Conservation (phyloP, 768 basidiomycete species). For the Lentinula aciculospora region DNA sequence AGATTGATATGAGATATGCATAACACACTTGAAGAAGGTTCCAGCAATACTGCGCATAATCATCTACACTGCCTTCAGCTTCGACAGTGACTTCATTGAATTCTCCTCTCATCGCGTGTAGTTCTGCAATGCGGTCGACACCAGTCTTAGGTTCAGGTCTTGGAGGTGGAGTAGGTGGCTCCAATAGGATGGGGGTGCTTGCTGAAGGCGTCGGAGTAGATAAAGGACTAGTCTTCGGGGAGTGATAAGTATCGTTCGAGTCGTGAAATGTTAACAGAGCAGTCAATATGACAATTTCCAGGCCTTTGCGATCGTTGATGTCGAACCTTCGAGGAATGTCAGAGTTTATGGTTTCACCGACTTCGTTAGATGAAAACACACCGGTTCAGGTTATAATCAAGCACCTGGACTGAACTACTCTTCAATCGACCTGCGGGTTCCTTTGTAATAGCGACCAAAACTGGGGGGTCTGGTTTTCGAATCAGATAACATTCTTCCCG, state of each 20-base stretch:
- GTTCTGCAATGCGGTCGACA: constrained; percentile 63
- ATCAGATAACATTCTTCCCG: constrained; percentile 79
- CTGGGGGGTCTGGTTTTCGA: constrained; percentile 83
- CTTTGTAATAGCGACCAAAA: constrained; percentile 77
- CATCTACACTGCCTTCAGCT: constrained; percentile 55
- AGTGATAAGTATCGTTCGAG: constrained; percentile 49
- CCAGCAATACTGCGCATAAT: constrained; percentile 68
- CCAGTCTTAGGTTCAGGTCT: constrained; percentile 63
- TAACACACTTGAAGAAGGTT: constrained; percentile 52
- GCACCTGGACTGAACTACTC: constrained; percentile 63
- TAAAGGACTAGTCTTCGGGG: constrained; percentile 14
- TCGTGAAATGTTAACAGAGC: constrained; percentile 78
- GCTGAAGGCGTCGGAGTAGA: neutral
- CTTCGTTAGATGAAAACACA: constrained; percentile 18
- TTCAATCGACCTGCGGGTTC: constrained; percentile 64
- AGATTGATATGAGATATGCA: neutral
- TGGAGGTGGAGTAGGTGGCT: constrained; percentile 42
- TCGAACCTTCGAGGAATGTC: constrained; percentile 54
- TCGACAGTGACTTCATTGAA: constrained; percentile 71
- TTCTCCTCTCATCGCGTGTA: constrained; percentile 62
- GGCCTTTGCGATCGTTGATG: constrained; percentile 77
- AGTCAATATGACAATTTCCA: constrained; percentile 77
- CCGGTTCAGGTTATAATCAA: constrained; percentile 85
- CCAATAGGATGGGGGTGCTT: neutral
- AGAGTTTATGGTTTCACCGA: neutral